A percentile compares a stretch with the other conserved stretches of the same genome.
Conservation (phyloP, 169 alveolate genomes). For the Cryptosporidium felis region DNA sequence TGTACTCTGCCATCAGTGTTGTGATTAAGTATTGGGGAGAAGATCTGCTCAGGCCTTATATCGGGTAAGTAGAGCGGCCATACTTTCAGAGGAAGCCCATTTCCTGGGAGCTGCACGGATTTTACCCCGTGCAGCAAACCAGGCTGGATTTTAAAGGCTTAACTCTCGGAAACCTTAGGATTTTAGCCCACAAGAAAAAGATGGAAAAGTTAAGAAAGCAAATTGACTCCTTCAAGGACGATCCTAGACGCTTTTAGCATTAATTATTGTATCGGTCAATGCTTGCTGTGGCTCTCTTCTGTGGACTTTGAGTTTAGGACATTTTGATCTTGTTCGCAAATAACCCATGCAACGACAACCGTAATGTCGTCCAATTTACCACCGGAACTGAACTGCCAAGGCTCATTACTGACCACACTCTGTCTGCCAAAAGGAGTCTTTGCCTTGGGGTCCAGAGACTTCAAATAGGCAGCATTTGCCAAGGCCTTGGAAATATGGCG, state of each 20-base stretch:
- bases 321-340: constrained; percentile 4
- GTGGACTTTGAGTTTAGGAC: constrained; percentile 18
- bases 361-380: constrained; percentile 79
- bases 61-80: constrained; percentile 15
- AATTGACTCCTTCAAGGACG: constrained; percentile 60
- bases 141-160: too few relatives aligned
- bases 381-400: constrained; percentile 72
- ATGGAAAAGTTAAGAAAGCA: constrained; percentile 50
- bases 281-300: too few relatives aligned
- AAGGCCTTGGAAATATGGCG: constrained; percentile 74
- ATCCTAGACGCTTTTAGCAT: constrained; percentile 47
- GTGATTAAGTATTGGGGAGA: constrained; percentile 22
- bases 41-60: constrained; percentile 26
- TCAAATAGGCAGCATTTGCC: constrained; percentile 76
- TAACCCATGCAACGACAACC: constrained; percentile 79
- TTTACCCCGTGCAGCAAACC: too few relatives aligned
- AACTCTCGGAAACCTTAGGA: neutral
- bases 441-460: constrained; percentile 74
- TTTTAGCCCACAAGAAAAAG: constrained; percentile 10
- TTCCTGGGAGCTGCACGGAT: too few relatives aligned
- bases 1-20: constrained; percentile 42
- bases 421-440: constrained; percentile 74
- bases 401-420: constrained; percentile 15
- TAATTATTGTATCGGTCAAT: too few relatives aligned
- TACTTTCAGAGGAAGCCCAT: too few relatives aligned